These are phyloP conservation scores for Parastagonospora nodorum DNA, from an alignment of 2,329 filamentous ascomycete species.

Conservation along the genomic window DNA sequence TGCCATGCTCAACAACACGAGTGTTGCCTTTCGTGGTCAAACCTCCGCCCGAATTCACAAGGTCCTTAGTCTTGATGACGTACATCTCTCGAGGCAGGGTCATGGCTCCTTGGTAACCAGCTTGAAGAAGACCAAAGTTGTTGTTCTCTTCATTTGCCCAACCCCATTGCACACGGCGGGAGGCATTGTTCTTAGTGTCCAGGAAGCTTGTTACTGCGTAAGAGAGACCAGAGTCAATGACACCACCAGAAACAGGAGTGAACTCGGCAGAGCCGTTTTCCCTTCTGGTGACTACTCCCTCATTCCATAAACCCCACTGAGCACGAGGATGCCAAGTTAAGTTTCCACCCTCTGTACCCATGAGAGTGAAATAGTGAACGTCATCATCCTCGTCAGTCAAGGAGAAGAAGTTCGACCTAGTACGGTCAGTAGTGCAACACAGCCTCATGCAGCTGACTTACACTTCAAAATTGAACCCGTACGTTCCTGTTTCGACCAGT, in stretches of 20 bases:
- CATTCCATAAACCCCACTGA: slow-evolving; percentile 55
- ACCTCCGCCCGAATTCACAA: slow-evolving; percentile 43
- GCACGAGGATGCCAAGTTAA: slow-evolving; percentile 46
- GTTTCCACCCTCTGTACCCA: slow-evolving; percentile 53
- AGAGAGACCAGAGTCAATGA: slow-evolving; percentile 51
- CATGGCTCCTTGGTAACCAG: slow-evolving; percentile 53
- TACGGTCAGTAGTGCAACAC: slow-evolving; percentile 5
- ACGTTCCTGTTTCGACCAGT: slow-evolving; percentile 51
- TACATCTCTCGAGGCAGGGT: slow-evolving; percentile 54
- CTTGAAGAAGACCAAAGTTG: slow-evolving; percentile 48
- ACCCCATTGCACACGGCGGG: slow-evolving; percentile 53
- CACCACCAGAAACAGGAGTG: slow-evolving; percentile 51
- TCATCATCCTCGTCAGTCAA: slow-evolving; percentile 50
- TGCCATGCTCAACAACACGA: slow-evolving; percentile 37
- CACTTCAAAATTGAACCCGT: slow-evolving; percentile 56
- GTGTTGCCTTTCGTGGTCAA: slow-evolving; percentile 44
- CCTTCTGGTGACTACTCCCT: slow-evolving; percentile 49
- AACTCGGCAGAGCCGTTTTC: slow-evolving; percentile 53
- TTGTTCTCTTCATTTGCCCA: slow-evolving; percentile 54
- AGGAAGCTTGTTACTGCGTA: slow-evolving; percentile 56
- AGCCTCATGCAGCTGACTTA: slow-evolving; percentile 11
- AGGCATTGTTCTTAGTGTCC: slow-evolving; percentile 52
- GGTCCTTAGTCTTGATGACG: slow-evolving; percentile 49
- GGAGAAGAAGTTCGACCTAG: slow-evolving; percentile 52
- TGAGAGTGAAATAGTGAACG: slow-evolving; percentile 52